These are phyloP conservation scores for Monosporascus sp. DNA, from an alignment of 2,329 filamentous ascomycete genomes.

Conservation along the genomic window DNA sequence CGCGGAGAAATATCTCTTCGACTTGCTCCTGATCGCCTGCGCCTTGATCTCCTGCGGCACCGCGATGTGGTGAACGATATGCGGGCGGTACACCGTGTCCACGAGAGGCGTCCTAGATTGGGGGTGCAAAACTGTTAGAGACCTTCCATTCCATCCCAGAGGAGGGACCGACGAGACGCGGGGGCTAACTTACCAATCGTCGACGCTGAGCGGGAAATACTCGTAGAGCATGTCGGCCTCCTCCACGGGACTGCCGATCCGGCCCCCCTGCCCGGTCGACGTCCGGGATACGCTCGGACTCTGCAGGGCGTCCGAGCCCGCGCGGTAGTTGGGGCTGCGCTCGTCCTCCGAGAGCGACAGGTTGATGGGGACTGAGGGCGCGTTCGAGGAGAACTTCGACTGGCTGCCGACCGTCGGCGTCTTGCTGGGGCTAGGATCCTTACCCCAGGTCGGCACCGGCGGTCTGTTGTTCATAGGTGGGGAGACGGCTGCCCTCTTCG, in stretches of 20 bases:
- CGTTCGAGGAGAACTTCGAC: slow-evolving; percentile 17
- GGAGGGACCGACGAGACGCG: background rate
- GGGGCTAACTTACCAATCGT: slow-evolving; percentile 63
- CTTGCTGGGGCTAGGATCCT: slow-evolving; percentile 22
- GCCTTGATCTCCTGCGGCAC: slow-evolving; percentile 66
- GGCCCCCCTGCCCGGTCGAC: slow-evolving; percentile 27
- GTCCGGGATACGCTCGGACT: slow-evolving; percentile 39
- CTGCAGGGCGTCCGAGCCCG: slow-evolving; percentile 40
- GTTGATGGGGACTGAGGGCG: slow-evolving; percentile 36
- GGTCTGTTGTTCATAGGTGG: slow-evolving; percentile 43
- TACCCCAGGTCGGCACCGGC: slow-evolving; percentile 47
- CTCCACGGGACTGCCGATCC: slow-evolving; percentile 61
- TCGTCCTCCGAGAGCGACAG: slow-evolving; percentile 58
- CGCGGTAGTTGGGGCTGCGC: slow-evolving; percentile 47
- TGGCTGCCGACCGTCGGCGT: slow-evolving; percentile 15
- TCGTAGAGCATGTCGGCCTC: slow-evolving; percentile 84
- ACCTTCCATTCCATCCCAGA: background rate
- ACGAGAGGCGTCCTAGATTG: slow-evolving; percentile 17
- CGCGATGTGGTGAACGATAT: slow-evolving; percentile 86
- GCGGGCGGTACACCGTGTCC: slow-evolving; percentile 47
- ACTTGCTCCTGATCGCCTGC: slow-evolving; percentile 58
- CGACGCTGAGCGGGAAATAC: slow-evolving; percentile 86
- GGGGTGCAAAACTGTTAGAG: background rate
- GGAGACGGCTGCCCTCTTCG: slow-evolving; percentile 49
- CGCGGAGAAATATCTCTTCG: slow-evolving; percentile 68